Evolutionary conservation across 345 rosid species (phyloP).

Genomic region (Heritiera fomes): DNA sequence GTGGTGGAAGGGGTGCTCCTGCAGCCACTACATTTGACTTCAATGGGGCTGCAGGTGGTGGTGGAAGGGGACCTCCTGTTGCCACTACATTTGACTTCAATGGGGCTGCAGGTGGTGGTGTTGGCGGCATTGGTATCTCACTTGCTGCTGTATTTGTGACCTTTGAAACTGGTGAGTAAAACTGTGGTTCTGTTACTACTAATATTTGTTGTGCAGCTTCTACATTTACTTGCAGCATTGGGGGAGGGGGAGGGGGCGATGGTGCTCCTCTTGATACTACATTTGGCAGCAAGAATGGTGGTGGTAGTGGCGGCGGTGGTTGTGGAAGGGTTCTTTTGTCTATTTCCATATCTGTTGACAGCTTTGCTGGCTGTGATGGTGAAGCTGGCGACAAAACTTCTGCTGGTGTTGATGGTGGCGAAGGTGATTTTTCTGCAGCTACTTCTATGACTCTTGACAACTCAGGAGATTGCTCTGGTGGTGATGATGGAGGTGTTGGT

Average conservation of each 20-base stretch:
- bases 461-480: neutral
- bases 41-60: slow-evolving; percentile 10
- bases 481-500: slow-evolving; percentile 18
- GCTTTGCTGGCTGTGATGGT: neutral
- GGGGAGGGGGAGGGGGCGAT: slow-evolving; percentile 26
- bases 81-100: neutral
- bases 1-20: slow-evolving; percentile 24
- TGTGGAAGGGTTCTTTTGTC: slow-evolving; percentile 1
- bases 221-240: slow-evolving; percentile 24
- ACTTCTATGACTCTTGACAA: slow-evolving; percentile 19
- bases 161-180: slow-evolving; percentile 13
- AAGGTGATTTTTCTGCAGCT: slow-evolving; percentile 21
- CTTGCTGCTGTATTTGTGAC: neutral
- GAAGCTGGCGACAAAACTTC: neutral
- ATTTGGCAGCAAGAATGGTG: slow-evolving; percentile 17
- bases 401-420: slow-evolving; percentile 1
- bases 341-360: neutral
- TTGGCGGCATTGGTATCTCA: slow-evolving; percentile 36
- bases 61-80: slow-evolving; percentile 21
- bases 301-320: slow-evolving; percentile 24
- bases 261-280: slow-evolving; percentile 26
- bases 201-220: neutral
- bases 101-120: slow-evolving; percentile 16
- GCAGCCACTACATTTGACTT: neutral
- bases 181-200: slow-evolving; percentile 12